phyloP scores from a whole-genome alignment of 495 filamentous ascomycete species.

The Massariosphaeria phaeospora region DNA sequence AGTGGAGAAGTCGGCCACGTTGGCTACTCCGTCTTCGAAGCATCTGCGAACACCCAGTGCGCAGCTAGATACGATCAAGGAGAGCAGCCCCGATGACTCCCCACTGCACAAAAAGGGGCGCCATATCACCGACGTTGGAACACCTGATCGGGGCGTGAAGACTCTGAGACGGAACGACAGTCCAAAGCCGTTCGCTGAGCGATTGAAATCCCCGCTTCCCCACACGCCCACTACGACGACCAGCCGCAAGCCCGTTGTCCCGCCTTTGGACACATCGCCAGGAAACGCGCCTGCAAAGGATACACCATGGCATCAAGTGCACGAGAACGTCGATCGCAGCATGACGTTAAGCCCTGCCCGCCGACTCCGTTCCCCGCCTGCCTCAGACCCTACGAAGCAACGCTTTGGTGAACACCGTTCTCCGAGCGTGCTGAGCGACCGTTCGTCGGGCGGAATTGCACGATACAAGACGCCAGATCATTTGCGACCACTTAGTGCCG shows the following conservation, averaged over 20 bases:
- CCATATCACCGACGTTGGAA: conserved; percentile 35
- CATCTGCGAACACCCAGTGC: conserved; percentile 17
- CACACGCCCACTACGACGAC: conserved; percentile 16
- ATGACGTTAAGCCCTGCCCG: conserved; percentile 30
- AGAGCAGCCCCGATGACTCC: conserved; percentile 40
- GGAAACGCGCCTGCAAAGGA: conserved; percentile 31
- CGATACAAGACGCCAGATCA: conserved; percentile 53
- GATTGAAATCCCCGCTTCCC: conserved; percentile 33
- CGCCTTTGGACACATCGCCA: conserved; percentile 1
- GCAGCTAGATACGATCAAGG: conserved; percentile 42
- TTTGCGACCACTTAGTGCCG: conserved; percentile 55
- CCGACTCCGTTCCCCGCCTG: conserved; percentile 31
- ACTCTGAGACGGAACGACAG: conserved; percentile 30
- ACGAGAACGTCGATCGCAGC: conserved; percentile 37
- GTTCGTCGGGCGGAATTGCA: conserved; percentile 47
- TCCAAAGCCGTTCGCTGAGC: conserved; percentile 28
- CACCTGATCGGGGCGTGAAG: conserved; percentile 38
- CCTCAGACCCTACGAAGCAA: conserved; percentile 33
- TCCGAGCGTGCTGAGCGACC: conserved; percentile 42
- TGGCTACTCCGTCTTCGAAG: conserved; percentile 26
- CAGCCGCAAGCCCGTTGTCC: conserved; percentile 8
- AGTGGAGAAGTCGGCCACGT: conserved; percentile 3
- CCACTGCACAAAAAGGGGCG: conserved; percentile 41
- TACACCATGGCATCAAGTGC: conserved; percentile 38
- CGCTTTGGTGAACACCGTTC: conserved; percentile 35